Evolutionary conservation across 108 stramenopile species (phyloP).

Genomic region (Skeletonema grethae): DNA sequence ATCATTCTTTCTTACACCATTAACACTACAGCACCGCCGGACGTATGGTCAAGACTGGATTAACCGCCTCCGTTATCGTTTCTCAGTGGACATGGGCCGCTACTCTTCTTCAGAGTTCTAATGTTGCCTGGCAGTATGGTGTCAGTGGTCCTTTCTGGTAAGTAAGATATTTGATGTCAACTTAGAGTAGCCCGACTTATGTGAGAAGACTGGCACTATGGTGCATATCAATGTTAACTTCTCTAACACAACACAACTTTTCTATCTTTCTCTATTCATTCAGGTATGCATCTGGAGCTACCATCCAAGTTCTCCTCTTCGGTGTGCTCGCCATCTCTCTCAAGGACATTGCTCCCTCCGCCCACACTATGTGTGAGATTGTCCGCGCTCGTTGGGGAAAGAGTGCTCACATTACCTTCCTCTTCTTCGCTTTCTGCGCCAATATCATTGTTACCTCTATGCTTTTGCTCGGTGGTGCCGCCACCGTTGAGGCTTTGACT

Average conservation of each 20-base stretch:
- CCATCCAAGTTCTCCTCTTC: conserved; percentile 92
- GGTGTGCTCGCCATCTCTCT: conserved; percentile 92
- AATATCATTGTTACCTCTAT: conserved; percentile 91
- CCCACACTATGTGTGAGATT: conserved; percentile 93
- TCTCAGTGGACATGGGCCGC: conserved; percentile 96
- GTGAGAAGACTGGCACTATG: conserved; percentile 1
- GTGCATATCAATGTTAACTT: neutral
- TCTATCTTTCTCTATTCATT: neutral
- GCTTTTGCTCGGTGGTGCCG: conserved; percentile 95
- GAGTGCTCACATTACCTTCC: conserved; percentile 87
- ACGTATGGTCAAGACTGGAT: conserved; percentile 90
- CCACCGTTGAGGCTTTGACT: conserved; percentile 88
- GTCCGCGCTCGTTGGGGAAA: conserved; percentile 92
- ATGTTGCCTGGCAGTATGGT: conserved; percentile 90
- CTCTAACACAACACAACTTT: neutral
- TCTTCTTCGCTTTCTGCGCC: conserved; percentile 83
- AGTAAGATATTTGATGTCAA: too few species aligned
- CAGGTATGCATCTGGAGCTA: conserved; percentile 89
- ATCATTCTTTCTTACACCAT: conserved; percentile 8
- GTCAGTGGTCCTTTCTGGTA: conserved; percentile 93
- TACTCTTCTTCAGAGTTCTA: conserved; percentile 92
- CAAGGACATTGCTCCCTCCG: conserved; percentile 88
- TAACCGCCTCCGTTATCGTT: conserved; percentile 90
- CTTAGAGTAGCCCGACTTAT: conserved; percentile 30
- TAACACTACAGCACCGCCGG: conserved; percentile 83